Conservation (phyloP, 2,329 filamentous ascomycete species). For the Bipolaris sorokiniana region DNA sequence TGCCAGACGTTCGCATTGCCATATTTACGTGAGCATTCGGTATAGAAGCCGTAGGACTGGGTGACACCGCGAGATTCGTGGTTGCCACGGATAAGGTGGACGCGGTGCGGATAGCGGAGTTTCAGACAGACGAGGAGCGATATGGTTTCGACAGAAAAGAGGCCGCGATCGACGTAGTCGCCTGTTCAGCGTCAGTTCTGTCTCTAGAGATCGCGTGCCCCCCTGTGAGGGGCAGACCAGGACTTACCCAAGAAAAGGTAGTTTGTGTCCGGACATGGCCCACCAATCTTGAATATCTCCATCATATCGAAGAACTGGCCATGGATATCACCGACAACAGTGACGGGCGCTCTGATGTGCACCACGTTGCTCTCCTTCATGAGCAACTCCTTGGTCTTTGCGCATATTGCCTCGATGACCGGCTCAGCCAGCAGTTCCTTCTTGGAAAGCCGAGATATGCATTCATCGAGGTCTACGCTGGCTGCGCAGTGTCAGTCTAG, state of each 20-base stretch:
- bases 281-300: conserved; percentile 98
- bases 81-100: conserved; percentile 95
- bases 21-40: conserved; percentile 96
- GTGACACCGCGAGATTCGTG: conserved; percentile 98
- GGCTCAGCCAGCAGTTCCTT: conserved; percentile 97
- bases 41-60: conserved; percentile 99
- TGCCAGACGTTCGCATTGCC: conserved; percentile 99
- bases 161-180: conserved; percentile 96
- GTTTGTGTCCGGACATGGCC: conserved; percentile 96
- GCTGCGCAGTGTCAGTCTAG: conserved; percentile 59
- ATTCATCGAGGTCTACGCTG: conserved; percentile 98
- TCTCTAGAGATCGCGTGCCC: conserved; percentile 29
- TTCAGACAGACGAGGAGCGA: conserved; percentile 97
- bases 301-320: conserved; percentile 99
- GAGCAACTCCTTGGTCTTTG: conserved; percentile 96
- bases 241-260: conserved; percentile 88
- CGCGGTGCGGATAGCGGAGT: conserved; percentile 91
- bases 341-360: conserved; percentile 92
- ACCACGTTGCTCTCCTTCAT: conserved; percentile 99
- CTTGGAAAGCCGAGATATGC: conserved; percentile 94
- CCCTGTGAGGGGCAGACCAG: conserved; percentile 7
- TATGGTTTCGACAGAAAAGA: conserved; percentile 99
- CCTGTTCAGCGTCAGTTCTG: conserved; percentile 59
- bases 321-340: conserved; percentile 97
- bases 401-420: conserved; percentile 98